Conservation (phyloP, 2,329 filamentous ascomycete genomes). For the Coniochaeta sp. region DNA sequence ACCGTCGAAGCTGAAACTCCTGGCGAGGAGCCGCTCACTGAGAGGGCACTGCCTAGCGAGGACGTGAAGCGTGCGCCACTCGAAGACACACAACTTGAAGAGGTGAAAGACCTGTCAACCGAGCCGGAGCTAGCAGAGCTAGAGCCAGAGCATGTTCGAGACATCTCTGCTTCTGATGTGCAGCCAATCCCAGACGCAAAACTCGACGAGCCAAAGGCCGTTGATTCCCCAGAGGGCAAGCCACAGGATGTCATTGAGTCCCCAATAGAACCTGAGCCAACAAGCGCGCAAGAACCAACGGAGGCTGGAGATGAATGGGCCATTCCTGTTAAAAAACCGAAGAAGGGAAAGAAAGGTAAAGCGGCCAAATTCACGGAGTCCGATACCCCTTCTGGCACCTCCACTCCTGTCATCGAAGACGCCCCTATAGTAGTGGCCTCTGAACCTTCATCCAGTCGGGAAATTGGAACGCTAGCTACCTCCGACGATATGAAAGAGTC, state of each 20-base stretch:
- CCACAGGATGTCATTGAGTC: not conserved
- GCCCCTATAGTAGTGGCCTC: not conserved
- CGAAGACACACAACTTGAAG: not conserved
- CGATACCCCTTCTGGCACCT: not conserved
- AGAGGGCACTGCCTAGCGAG: not conserved
- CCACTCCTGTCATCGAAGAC: not conserved
- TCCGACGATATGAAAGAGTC: not conserved
- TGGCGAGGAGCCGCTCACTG: not conserved
- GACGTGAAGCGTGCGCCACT: not conserved
- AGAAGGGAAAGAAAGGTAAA: slow-evolving; percentile 1
- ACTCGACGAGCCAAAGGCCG: not conserved
- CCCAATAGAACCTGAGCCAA: not conserved
- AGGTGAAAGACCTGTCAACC: not conserved
- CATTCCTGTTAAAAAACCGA: not conserved
- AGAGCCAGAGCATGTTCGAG: not conserved
- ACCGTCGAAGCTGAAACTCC: not conserved
- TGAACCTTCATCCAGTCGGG: not conserved
- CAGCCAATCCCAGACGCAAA: not conserved
- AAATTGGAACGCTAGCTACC: not conserved
- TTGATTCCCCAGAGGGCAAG: not conserved
- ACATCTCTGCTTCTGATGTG: not conserved
- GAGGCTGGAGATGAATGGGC: not conserved
- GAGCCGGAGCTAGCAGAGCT: not conserved
- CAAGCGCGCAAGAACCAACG: not conserved
- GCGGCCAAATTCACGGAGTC: not conserved